Evolutionary conservation across 1,284 basidiomycete species (phyloP), one percentile per base, ranked within the genome.

Genomic region (Ganoderma lucidum): DNA sequence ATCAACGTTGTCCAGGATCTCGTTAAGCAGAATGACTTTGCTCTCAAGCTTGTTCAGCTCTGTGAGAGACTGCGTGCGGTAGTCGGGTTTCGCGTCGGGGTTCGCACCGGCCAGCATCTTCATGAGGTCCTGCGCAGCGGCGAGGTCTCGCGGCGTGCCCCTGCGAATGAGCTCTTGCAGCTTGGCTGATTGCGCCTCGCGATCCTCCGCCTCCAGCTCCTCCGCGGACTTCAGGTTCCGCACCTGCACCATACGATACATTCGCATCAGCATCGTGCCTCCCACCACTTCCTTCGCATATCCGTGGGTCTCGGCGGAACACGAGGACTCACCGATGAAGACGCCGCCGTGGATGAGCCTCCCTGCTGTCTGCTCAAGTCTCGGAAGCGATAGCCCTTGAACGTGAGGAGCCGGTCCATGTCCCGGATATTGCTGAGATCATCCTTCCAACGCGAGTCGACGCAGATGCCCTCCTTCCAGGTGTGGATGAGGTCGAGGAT

Each of bases 111-210:
- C 93, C 65, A 99, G 89, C 2, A 92, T 84, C 81, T 99, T 99
- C 97, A 99, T 99, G 58, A 99, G 86, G 77, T 99, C 97, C 78
- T 99, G 97, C 2, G 98, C 98, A 12, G 94, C 96, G 0, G 94
- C 95, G 6, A 99, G 87, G 81, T 99, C 98, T 70, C 96, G 90
- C 0, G 98, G 98, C 23, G 96, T 98, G 10, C 97, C 98, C 67
- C 98, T 87, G 65, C 98, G 90, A 74, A 99, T 99, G 41, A 99
- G 89, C 79, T 99, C 98, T 83, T 99, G 98, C 37, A 99, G 86
- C 86, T 99, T 99, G 6, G 97, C 97, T 1, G 93, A 93, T 80
- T 99, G 98, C 0, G 97, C 98, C 66, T 92, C 93, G 32, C 97
- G 87, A 79, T 99, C 98, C 78, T 99, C 98, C 73, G 93, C 92